phyloP scores from a whole-genome alignment of 768 basidiomycete species.

The Termitomyces sp. region DNA sequence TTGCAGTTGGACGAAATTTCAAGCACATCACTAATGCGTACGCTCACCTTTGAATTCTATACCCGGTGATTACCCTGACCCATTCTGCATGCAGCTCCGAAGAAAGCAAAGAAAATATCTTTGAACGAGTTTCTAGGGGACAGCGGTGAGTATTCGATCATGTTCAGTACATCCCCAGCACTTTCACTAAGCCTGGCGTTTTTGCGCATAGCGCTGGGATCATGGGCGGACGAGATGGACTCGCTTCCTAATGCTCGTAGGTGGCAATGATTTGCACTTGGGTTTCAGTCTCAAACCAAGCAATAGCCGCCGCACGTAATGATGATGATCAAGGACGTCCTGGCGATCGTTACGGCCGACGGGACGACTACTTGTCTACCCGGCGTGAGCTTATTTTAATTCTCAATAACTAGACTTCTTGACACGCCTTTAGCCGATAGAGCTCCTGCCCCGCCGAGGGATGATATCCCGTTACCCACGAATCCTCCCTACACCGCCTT shows the following conservation, averaged over 20 bases:
- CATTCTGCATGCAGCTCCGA: conserved; percentile 55
- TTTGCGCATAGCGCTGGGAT: conserved; percentile 61
- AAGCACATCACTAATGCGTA: conserved; percentile 15
- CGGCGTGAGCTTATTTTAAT: conserved; percentile 43
- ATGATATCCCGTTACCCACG: conserved; percentile 94
- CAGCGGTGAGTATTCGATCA: conserved; percentile 48
- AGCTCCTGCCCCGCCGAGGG: conserved; percentile 52
- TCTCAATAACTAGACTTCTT: neutral
- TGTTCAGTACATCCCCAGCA: conserved; percentile 4
- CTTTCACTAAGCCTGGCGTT: conserved; percentile 10
- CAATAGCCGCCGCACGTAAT: conserved; percentile 58
- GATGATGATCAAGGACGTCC: conserved; percentile 58
- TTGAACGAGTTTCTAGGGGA: conserved; percentile 92
- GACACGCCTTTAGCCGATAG: conserved; percentile 43
- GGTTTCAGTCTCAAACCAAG: conserved; percentile 9
- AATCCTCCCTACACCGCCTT: conserved; percentile 96
- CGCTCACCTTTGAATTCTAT: neutral
- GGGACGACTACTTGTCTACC: conserved; percentile 59
- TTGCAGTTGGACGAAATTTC: conserved; percentile 14
- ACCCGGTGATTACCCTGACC: neutral
- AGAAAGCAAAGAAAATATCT: conserved; percentile 90
- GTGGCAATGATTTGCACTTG: conserved; percentile 24
- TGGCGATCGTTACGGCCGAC: conserved; percentile 49
- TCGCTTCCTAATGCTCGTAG: conserved; percentile 87
- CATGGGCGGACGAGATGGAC: conserved; percentile 99